These are phyloP conservation scores for Rhodotorula graminis DNA, from an alignment of 768 basidiomycete genomes.

Conservation along the genomic window DNA sequence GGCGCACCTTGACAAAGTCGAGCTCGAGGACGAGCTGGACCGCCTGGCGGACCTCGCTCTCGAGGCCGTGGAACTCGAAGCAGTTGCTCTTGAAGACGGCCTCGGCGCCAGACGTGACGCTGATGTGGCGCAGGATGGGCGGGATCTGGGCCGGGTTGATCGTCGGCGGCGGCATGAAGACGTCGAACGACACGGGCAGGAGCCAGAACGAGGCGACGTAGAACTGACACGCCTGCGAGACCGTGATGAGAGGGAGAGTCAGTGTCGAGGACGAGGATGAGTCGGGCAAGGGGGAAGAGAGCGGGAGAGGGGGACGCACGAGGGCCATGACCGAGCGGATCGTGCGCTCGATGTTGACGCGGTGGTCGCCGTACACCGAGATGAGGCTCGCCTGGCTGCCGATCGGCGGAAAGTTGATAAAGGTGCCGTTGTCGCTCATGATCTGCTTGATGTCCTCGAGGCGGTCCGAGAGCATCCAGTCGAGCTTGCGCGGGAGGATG, in stretches of 20 bases:
- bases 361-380: constrained; percentile 86
- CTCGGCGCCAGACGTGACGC: constrained; percentile 81
- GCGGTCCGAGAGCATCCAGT: constrained; percentile 98
- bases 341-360: constrained; percentile 89
- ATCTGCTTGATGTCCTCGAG: constrained; percentile 82
- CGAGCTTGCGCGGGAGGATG: constrained; percentile 89
- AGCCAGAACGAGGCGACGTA: constrained; percentile 98
- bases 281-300: not conserved
- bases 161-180: constrained; percentile 68
- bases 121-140: constrained; percentile 77
- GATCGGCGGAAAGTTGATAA: constrained; percentile 85
- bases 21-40: constrained; percentile 81
- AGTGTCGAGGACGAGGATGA: not conserved
- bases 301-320: constrained; percentile 54
- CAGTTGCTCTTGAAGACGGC: constrained; percentile 95
- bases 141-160: constrained; percentile 78
- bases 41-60: constrained; percentile 81
- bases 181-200: constrained; percentile 87
- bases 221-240: constrained; percentile 75
- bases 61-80: constrained; percentile 93
- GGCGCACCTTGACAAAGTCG: constrained; percentile 77
- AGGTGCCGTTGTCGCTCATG: constrained; percentile 95
- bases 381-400: constrained; percentile 89
- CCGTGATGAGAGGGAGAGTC: not conserved
- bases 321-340: constrained; percentile 91